Evolutionary conservation across 208 protist species (phyloP), one percentile per base, ranked within the genome.

Genomic region (Crithidia fasciculata): DNA sequence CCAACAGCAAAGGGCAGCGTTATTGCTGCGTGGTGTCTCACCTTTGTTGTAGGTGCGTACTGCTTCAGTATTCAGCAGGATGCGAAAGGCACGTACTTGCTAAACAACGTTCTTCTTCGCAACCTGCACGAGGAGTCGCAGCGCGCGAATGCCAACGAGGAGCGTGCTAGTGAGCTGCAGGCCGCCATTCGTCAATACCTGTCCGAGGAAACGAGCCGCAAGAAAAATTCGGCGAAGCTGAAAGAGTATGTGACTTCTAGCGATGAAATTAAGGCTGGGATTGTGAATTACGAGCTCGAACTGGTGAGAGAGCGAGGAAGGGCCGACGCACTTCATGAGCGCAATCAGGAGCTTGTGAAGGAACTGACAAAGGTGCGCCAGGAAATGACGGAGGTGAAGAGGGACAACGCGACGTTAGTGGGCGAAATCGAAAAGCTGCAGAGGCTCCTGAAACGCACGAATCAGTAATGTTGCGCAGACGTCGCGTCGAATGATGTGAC

Each of bases 41-140:
- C 92, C 45, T 68, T 87, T 40, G 87, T 94, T 47, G 56, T 93
- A 39, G 86, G 87, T 7, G 82, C 84, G 3, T 96, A 96, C 72
- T 93, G 91, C 67, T 92, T 91, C 62, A 93, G 83, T 67, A 86
- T 94, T 65, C 91, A 94, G 73, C 86, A 93, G 52, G 91, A 96
- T 81, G 88, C 91, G 19, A 94, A 94, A 49, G 86, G 84, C 8
- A 94, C 91, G 12, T 96, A 96, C 76, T 80, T 94, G 40, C 86
- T 96, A 8, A 94, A 96, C 62, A 96, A 93, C 80, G 88, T 93
- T 52, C 78, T 96, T 43, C 56, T 95, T 15, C 87, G 92, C 59
- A 92, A 89, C 66, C 76, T 96, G 61, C 92, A 96, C 65, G 87
- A 93, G 49, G 88, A 96, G 60, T 81, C 86, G 8, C 81, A 90